Evolutionary conservation across 768 basidiomycete genomes (phyloP).

Genomic region (Pleurotus citrinopileatus): DNA sequence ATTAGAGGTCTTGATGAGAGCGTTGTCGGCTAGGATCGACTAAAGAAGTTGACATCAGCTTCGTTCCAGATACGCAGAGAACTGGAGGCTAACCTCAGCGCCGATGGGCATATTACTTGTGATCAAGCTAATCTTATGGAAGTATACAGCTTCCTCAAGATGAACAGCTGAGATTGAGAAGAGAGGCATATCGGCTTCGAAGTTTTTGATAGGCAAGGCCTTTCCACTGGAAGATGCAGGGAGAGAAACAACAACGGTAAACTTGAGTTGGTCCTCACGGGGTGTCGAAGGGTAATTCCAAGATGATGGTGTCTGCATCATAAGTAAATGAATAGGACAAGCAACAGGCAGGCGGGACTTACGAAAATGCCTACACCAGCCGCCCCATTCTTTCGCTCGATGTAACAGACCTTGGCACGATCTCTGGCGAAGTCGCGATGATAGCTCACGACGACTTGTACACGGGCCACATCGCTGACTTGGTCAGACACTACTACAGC

Average conservation of each 20-base stretch:
- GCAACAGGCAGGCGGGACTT: conserved; percentile 11
- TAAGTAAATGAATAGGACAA: background rate
- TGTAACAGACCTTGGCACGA: conserved; percentile 27
- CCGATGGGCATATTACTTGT: conserved; percentile 32
- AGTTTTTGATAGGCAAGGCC: conserved; percentile 33
- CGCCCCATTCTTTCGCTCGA: conserved; percentile 22
- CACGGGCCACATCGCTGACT: conserved; percentile 19
- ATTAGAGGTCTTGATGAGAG: conserved; percentile 33
- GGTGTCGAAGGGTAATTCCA: background rate
- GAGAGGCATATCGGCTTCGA: conserved; percentile 42
- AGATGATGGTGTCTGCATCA: conserved; percentile 27
- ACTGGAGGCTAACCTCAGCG: conserved; percentile 27
- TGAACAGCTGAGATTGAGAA: conserved; percentile 38
- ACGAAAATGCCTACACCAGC: conserved; percentile 36
- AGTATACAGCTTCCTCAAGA: conserved; percentile 33
- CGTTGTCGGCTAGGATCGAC: conserved; percentile 29
- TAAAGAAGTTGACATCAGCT: conserved; percentile 10
- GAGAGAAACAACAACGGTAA: conserved; percentile 34
- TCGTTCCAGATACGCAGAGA: background rate
- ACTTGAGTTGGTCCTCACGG: conserved; percentile 20
- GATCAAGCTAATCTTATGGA: conserved; percentile 34
- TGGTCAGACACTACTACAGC: conserved; percentile 23
- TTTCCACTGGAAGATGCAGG: conserved; percentile 24
- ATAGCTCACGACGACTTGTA: conserved; percentile 25
- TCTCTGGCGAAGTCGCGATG: conserved; percentile 17